Percentiles rank a stretch among this genome's conserved stretches.
Evolutionary conservation across 495 filamentous ascomycete genomes (phyloP).

Genomic region (Poronia punctata): DNA sequence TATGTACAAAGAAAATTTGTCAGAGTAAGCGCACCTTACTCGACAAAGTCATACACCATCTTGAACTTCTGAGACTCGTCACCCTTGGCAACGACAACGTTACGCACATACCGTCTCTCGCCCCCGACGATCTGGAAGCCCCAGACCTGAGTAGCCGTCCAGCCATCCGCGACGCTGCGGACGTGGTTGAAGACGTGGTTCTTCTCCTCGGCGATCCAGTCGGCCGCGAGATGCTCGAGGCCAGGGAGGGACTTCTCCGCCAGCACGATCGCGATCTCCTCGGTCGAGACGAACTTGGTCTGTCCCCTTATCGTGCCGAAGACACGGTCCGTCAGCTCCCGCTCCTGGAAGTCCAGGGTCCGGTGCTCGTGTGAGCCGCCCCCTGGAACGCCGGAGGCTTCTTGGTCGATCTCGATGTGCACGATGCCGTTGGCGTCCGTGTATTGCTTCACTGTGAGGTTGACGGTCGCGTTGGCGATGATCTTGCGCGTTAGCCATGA

Average conservation of each 20-base stretch:
- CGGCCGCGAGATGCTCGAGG: slow-evolving; percentile 12
- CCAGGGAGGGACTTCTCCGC: slow-evolving; percentile 1
- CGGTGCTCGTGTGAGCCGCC: slow-evolving; percentile 68
- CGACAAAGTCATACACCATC: slow-evolving; percentile 64
- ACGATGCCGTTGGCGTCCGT: slow-evolving; percentile 36
- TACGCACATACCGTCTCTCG: slow-evolving; percentile 59
- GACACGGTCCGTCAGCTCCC: slow-evolving; percentile 68
- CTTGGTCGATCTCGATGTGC: slow-evolving; percentile 78
- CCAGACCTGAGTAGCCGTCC: slow-evolving; percentile 55
- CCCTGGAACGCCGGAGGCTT: slow-evolving; percentile 62
- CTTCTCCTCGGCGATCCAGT: slow-evolving; percentile 33
- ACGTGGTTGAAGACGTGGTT: slow-evolving; percentile 46
- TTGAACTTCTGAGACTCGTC: slow-evolving; percentile 51
- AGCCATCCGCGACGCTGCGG: slow-evolving; percentile 42
- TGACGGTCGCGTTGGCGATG: slow-evolving; percentile 63
- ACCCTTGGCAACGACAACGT: slow-evolving; percentile 58
- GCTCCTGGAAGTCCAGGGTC: slow-evolving; percentile 58
- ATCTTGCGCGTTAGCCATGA: slow-evolving; percentile 74
- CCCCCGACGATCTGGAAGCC: slow-evolving; percentile 44
- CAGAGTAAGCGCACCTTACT: no score
- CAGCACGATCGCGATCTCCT: slow-evolving; percentile 17
- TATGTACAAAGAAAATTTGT: no score
- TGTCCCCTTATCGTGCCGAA: slow-evolving; percentile 67
- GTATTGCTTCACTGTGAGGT: slow-evolving; percentile 62
- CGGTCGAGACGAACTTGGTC: slow-evolving; percentile 41